Conservation (phyloP, 306 rosid genomes). For the Malus asiatica region DNA sequence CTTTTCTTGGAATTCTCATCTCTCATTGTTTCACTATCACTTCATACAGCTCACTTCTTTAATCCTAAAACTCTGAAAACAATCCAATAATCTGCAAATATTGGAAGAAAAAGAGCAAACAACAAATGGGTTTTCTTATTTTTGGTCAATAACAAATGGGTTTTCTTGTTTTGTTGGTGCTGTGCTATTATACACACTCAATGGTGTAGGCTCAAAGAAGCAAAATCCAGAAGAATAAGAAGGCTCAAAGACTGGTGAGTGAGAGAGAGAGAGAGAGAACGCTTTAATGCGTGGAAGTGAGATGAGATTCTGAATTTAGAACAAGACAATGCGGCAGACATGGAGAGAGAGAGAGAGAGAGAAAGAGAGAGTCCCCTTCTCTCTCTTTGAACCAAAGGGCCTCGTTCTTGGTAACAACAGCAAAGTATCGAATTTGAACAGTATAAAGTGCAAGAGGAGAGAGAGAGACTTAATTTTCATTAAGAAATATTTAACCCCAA, state of each 20-base stretch:
- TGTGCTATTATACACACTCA: constrained; percentile 18
- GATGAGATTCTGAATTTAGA: constrained; percentile 71
- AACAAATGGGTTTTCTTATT: constrained; percentile 13
- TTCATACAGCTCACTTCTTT: constrained; percentile 48
- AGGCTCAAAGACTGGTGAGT: constrained; percentile 28
- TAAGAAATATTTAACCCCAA: constrained; percentile 24
- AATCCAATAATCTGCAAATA: neutral
- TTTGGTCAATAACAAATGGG: constrained; percentile 4
- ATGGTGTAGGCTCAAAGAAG: constrained; percentile 25
- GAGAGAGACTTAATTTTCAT: neutral
- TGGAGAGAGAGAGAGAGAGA: constrained; percentile 27
- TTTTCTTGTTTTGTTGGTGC: constrained; percentile 19
- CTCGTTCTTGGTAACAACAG: constrained; percentile 82
- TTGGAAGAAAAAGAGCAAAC: constrained; percentile 20
- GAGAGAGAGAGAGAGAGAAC: constrained; percentile 26
- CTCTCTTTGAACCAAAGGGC: constrained; percentile 55
- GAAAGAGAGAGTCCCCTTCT: constrained; percentile 27
- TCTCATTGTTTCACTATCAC: constrained; percentile 69
- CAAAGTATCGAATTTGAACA: constrained; percentile 82
- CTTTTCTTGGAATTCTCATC: constrained; percentile 84
- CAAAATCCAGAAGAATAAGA: constrained; percentile 36
- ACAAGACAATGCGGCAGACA: constrained; percentile 84
- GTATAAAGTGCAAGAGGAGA: constrained; percentile 52
- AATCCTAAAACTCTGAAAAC: constrained; percentile 1
- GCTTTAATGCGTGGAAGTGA: constrained; percentile 79